phyloP scores from a whole-genome alignment of 2,329 filamentous ascomycete genomes.

The Colletotrichum echinochloae region DNA sequence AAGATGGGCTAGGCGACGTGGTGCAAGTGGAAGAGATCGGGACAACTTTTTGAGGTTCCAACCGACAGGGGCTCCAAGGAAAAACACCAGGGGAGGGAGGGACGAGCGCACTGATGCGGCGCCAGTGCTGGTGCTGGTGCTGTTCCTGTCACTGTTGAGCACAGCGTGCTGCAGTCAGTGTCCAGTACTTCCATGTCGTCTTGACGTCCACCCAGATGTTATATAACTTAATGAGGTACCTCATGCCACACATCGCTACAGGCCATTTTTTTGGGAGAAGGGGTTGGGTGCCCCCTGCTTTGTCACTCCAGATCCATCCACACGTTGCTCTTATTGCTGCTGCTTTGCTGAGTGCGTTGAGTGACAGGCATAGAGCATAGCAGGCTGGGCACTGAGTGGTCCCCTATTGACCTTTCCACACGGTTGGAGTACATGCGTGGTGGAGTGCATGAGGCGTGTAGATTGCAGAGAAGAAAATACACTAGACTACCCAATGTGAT shows the following conservation, averaged over 20 bases:
- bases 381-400: neutral
- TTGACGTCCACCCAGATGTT: neutral
- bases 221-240: neutral
- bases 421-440: neutral
- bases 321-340: neutral
- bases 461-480: neutral
- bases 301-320: neutral
- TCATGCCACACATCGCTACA: neutral
- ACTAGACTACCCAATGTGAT: neutral
- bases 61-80: slow-evolving; percentile 36
- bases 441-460: neutral
- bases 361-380: neutral
- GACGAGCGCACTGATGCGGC: slow-evolving; percentile 15
- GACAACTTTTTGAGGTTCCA: slow-evolving; percentile 41
- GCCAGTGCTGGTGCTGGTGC: neutral
- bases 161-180: neutral
- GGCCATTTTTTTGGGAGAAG: neutral
- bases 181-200: neutral
- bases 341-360: neutral
- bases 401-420: slow-evolving; percentile 9
- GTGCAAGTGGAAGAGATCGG: slow-evolving; percentile 27
- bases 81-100: slow-evolving; percentile 35
- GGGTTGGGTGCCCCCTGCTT: neutral
- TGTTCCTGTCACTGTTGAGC: neutral
- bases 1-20: slow-evolving; percentile 13